phyloP scores from a whole-genome alignment of 2,329 filamentous ascomycete genomes.

The Alternaria sp. region DNA sequence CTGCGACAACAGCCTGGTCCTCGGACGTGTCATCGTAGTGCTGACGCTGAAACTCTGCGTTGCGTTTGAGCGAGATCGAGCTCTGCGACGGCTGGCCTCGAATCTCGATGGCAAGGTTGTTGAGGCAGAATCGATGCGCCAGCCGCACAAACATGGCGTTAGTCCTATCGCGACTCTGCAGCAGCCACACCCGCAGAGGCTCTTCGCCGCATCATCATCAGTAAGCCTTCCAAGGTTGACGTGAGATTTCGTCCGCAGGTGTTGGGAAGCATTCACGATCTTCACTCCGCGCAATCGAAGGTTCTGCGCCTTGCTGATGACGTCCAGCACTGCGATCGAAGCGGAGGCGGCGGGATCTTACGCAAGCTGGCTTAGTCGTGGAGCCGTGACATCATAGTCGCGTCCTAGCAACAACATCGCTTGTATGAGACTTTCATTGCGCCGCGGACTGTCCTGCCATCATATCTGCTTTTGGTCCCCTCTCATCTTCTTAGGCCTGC shows the following conservation, averaged over 20 bases:
- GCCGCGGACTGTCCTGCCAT: neutral
- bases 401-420: constrained; percentile 10
- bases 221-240: neutral
- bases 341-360: constrained; percentile 13
- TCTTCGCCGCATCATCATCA: constrained; percentile 2
- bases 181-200: constrained; percentile 5
- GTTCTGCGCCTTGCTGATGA: constrained; percentile 11
- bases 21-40: neutral
- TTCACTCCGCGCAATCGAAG: neutral
- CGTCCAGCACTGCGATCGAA: constrained; percentile 9
- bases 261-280: neutral
- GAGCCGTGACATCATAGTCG: constrained; percentile 20
- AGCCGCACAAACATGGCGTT: neutral
- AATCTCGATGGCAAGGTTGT: neutral
- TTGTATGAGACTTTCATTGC: constrained; percentile 13
- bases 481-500: constrained; percentile 4
- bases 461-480: constrained; percentile 4
- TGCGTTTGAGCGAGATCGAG: neutral
- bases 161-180: constrained; percentile 3
- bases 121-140: neutral
- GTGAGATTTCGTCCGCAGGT: neutral
- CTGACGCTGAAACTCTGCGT: neutral
- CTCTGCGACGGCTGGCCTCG: neutral
- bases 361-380: constrained; percentile 9
- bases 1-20: neutral